Conservation (phyloP, 352 stramenopile species). For the Globisporangium megalacanthum region DNA sequence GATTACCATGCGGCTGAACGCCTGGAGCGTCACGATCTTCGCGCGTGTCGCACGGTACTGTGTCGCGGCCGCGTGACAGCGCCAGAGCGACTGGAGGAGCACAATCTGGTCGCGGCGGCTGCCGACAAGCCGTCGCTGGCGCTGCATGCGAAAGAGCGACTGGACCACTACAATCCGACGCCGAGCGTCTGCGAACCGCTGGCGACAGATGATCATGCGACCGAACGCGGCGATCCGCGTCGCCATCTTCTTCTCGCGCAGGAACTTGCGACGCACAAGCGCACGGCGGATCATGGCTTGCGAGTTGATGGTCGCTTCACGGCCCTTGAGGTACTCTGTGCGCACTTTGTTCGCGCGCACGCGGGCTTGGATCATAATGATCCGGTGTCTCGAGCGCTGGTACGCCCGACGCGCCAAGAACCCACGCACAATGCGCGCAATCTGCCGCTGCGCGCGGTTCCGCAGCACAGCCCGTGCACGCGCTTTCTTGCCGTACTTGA, state of each 20-base stretch:
- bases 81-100: constrained; percentile 81
- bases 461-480: constrained; percentile 61
- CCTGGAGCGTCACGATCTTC: constrained; percentile 63
- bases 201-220: constrained; percentile 73
- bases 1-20: constrained; percentile 62
- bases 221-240: constrained; percentile 80
- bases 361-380: constrained; percentile 86
- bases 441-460: constrained; percentile 76
- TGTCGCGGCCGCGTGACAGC: constrained; percentile 45
- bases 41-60: constrained; percentile 50
- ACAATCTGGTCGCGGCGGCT: constrained; percentile 43
- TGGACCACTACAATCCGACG: constrained; percentile 75
- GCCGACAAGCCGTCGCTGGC: constrained; percentile 45
- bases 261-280: constrained; percentile 70
- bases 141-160: constrained; percentile 78
- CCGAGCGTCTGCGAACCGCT: constrained; percentile 50
- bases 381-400: constrained; percentile 39
- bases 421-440: constrained; percentile 64
- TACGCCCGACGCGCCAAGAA: constrained; percentile 62
- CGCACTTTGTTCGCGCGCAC: constrained; percentile 83
- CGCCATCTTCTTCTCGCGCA: constrained; percentile 85
- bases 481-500: constrained; percentile 87
- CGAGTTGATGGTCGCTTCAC: constrained; percentile 83
- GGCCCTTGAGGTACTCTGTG: constrained; percentile 81
- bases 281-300: constrained; percentile 85